Percentiles rank a stretch among this genome's conserved stretches.
These are phyloP conservation scores for Fraxinus sp. DNA, from an alignment of 305 asterid genomes.

Conservation along the genomic window DNA sequence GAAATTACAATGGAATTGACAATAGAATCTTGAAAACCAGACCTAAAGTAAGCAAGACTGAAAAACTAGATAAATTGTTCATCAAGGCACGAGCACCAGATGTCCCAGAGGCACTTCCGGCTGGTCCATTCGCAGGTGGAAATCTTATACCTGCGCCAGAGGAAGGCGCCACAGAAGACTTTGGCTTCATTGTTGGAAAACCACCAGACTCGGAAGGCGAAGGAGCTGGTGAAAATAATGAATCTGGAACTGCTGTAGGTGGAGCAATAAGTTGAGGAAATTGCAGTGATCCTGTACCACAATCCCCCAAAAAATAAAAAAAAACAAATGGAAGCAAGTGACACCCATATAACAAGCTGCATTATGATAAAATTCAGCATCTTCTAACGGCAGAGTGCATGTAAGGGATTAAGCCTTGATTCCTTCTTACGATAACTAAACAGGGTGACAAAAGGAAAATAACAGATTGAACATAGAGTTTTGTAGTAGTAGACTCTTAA, in stretches of 20 bases:
- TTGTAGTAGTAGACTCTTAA: not conserved
- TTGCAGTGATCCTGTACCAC: conserved; percentile 66
- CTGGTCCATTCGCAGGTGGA: conserved; percentile 80
- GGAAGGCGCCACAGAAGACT: conserved; percentile 56
- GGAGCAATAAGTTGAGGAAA: conserved; percentile 70
- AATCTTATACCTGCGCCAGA: conserved; percentile 49
- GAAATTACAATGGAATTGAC: conserved; percentile 23
- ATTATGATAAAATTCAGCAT: not conserved
- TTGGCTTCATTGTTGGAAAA: conserved; percentile 49
- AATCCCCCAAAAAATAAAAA: not conserved
- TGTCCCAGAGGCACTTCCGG: conserved; percentile 49
- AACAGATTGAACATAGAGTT: not conserved
- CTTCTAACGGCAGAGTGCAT: not conserved
- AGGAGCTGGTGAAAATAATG: conserved; percentile 73
- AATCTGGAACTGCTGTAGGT: conserved; percentile 57
- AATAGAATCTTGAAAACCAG: conserved; percentile 30
- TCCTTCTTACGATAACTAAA: not conserved
- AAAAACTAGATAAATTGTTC: conserved; percentile 38
- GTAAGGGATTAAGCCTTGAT: not conserved
- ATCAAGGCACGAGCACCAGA: conserved; percentile 42
- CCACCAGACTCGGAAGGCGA: conserved; percentile 74
- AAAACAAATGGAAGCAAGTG: not conserved
- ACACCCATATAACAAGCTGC: not conserved
- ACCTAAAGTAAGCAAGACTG: conserved; percentile 36
- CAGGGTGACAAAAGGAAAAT: not conserved